Evolutionary conservation across 345 rosid species (phyloP).

Genomic region (Hirschfeldia incana): DNA sequence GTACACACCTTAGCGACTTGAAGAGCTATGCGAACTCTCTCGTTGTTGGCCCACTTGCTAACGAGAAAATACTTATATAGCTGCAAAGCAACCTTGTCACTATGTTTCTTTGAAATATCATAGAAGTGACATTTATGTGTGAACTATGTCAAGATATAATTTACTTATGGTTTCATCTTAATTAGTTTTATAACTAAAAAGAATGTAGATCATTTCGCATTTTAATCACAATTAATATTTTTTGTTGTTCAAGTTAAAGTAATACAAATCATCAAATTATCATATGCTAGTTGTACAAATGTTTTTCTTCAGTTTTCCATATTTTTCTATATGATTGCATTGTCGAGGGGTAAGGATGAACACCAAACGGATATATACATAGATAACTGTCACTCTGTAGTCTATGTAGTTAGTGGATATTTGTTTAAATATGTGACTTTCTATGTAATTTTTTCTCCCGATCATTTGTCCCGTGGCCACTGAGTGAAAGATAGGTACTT

Average conservation of each 20-base stretch:
- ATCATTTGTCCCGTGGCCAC: not conserved
- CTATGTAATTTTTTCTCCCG: not conserved
- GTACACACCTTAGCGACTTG: slow-evolving; percentile 13
- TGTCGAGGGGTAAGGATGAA: too few relatives aligned
- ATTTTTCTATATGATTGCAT: too few relatives aligned
- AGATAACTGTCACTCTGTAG: not conserved
- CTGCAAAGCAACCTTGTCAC: slow-evolving; percentile 18
- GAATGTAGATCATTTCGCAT: not conserved
- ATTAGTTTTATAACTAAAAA: not conserved
- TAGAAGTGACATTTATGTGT: not conserved
- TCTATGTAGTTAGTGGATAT: not conserved
- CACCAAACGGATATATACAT: not conserved
- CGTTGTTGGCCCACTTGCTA: slow-evolving; percentile 13
- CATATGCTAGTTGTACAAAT: not conserved
- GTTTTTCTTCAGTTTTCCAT: not conserved
- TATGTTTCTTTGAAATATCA: not conserved
- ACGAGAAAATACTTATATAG: not conserved
- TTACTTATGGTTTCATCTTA: not conserved
- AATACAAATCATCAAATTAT: not conserved
- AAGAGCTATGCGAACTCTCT: slow-evolving; percentile 22
- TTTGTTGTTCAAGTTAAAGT: not conserved
- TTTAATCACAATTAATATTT: not conserved
- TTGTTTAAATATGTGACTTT: not conserved
- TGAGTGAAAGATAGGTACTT: not conserved
- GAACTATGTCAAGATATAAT: not conserved